Evolutionary conservation across 1,284 basidiomycete species (phyloP).

Genomic region (Microbotryum lychnidis-dioicae): DNA sequence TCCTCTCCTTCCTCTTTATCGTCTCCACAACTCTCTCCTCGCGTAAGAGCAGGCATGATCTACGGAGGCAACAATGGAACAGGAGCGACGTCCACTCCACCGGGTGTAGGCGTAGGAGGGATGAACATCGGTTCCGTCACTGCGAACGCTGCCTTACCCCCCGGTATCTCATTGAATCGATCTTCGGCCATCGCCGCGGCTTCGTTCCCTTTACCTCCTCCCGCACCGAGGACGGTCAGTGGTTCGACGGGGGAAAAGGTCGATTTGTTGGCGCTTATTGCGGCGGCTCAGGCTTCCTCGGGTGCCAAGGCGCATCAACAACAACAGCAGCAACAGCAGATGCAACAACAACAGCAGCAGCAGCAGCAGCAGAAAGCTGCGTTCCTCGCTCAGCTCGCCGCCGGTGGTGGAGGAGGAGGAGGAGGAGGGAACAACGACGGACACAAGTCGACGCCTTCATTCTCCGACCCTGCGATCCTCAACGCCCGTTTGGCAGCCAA

Average conservation of each 20-base stretch:
- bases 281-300: conserved; percentile 17
- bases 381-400: too few species aligned
- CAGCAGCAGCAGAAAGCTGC: not conserved
- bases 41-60: conserved; percentile 5
- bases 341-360: not conserved
- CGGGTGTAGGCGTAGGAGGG: too few species aligned
- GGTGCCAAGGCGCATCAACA: conserved; percentile 10
- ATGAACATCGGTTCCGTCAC: too few species aligned
- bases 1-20: conserved; percentile 11
- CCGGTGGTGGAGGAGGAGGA: too few species aligned
- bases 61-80: not conserved
- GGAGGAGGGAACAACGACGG: too few species aligned
- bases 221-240: conserved; percentile 17
- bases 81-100: not conserved
- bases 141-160: conserved; percentile 1
- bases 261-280: conserved; percentile 28
- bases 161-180: conserved; percentile 15
- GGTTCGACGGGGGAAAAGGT: conserved; percentile 23
- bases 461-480: conserved; percentile 29
- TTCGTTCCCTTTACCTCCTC: conserved; percentile 29
- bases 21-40: conserved; percentile 26
- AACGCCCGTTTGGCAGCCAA: conserved; percentile 18
- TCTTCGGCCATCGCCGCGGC: conserved; percentile 21
- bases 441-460: conserved; percentile 18
- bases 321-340: conserved; percentile 5